Conservation (phyloP, 371 early-diverging fungal species). For the Mucor lusitanicus region DNA sequence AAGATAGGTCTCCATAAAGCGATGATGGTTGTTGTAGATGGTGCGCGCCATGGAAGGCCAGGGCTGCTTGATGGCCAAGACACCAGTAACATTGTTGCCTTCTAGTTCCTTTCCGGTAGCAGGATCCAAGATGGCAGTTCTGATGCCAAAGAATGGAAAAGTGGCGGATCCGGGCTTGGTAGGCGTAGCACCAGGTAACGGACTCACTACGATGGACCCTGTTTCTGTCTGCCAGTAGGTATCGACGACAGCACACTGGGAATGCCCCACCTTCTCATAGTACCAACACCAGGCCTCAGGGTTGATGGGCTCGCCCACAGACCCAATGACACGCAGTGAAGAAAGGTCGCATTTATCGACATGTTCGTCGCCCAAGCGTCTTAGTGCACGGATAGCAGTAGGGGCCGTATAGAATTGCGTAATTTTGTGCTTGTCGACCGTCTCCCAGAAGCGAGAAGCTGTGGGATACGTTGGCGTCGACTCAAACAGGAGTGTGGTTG, state of each 20-base stretch:
- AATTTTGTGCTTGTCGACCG: slow-evolving; percentile 85
- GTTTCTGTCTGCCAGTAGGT: slow-evolving; percentile 98
- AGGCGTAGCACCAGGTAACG: slow-evolving; percentile 84
- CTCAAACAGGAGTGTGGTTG: slow-evolving; percentile 94
- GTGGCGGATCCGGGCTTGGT: slow-evolving; percentile 97
- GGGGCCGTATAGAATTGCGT: slow-evolving; percentile 99
- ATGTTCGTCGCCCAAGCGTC: slow-evolving; percentile 82
- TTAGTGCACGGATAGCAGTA: slow-evolving; percentile 95
- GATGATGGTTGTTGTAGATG: slow-evolving; percentile 86
- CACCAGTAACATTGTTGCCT: slow-evolving; percentile 88
- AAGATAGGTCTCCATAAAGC: slow-evolving; percentile 92
- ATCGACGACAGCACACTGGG: slow-evolving; percentile 92
- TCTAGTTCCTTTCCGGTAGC: slow-evolving; percentile 74
- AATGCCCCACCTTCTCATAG: slow-evolving; percentile 83
- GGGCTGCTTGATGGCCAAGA: slow-evolving; percentile 81
- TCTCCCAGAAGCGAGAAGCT: slow-evolving; percentile 81
- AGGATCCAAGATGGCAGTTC: slow-evolving; percentile 83
- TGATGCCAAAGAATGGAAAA: slow-evolving; percentile 97
- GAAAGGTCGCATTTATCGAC: slow-evolving; percentile 76
- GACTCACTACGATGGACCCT: slow-evolving; percentile 93
- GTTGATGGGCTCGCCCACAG: slow-evolving; percentile 99
- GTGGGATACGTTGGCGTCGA: slow-evolving; percentile 87
- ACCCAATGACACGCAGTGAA: slow-evolving; percentile 88
- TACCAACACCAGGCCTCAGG: slow-evolving; percentile 99
- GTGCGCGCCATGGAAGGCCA: slow-evolving; percentile 98